Evolutionary conservation across 23 red algal genomes (phyloP).

Genomic region (Cyanidioschyzon merolae): DNA sequence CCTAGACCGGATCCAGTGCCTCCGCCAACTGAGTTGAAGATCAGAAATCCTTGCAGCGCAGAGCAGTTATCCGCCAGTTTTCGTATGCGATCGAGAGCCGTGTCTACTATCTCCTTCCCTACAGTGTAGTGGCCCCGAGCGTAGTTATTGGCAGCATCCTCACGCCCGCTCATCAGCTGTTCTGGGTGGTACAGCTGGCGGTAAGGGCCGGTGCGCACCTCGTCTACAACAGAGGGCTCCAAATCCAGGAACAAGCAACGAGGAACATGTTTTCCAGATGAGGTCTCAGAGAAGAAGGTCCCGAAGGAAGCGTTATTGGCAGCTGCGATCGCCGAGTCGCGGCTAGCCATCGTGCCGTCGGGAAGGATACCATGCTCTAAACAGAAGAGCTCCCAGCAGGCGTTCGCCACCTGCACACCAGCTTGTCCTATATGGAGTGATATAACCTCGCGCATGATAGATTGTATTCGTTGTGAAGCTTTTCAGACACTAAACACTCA

Average conservation of each 20-base stretch:
- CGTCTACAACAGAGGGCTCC: constrained; percentile 94
- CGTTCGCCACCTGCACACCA: constrained; percentile 92
- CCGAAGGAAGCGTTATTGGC: constrained; percentile 52
- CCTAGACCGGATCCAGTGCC: constrained; percentile 97
- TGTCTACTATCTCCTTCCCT: constrained; percentile 96
- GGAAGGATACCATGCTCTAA: constrained; percentile 82
- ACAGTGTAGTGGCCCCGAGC: constrained; percentile 96
- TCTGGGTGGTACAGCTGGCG: constrained; percentile 81
- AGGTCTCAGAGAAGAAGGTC: constrained; percentile 93
- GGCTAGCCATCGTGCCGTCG: constrained; percentile 44
- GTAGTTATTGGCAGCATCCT: constrained; percentile 99
- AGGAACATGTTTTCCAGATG: constrained; percentile 66
- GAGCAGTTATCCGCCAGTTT: constrained; percentile 90
- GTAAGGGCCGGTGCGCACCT: constrained; percentile 82
- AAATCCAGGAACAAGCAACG: constrained; percentile 94
- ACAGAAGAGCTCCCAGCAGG: constrained; percentile 99
- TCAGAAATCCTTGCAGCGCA: constrained; percentile 84
- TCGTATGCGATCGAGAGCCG: constrained; percentile 82
- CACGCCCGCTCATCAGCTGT: constrained; percentile 87
- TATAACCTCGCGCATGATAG: constrained; percentile 91
- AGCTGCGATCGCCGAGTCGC: constrained; percentile 28
- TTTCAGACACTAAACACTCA: background rate
- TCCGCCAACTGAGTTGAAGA: constrained; percentile 93
- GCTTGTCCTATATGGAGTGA: constrained; percentile 98
- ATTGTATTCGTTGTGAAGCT: background rate